A percentile compares a stretch with the other conserved stretches of the same genome.
phyloP scores from a whole-genome alignment of 306 rosid species.

The Nissolia schottii region DNA sequence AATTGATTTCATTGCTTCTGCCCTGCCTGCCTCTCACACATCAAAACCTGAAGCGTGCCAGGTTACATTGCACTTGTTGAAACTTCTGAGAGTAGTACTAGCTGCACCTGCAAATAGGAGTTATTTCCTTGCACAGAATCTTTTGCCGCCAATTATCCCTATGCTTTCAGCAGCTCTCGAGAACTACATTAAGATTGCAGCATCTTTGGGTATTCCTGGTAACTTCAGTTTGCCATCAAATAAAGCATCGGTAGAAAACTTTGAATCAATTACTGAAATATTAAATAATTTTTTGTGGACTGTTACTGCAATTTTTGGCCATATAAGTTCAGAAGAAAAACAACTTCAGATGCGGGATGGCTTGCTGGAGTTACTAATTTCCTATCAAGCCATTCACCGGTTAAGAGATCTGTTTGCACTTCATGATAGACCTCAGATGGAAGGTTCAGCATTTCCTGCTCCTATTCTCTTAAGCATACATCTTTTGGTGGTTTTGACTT shows the following conservation, averaged over 20 bases:
- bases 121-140: constrained; percentile 88
- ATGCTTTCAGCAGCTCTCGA: constrained; percentile 96
- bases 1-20: constrained; percentile 95
- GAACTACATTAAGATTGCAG: constrained; percentile 92
- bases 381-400: constrained; percentile 90
- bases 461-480: constrained; percentile 76
- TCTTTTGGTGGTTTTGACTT: constrained; percentile 80
- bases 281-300: constrained; percentile 85
- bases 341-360: constrained; percentile 96
- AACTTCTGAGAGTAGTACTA: constrained; percentile 77
- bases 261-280: constrained; percentile 78
- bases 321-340: constrained; percentile 67
- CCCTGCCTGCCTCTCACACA: constrained; percentile 95
- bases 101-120: constrained; percentile 78
- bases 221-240: constrained; percentile 53
- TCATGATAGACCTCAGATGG: constrained; percentile 97
- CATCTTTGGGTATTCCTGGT: constrained; percentile 69
- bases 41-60: constrained; percentile 97
- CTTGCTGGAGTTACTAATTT: constrained; percentile 78
- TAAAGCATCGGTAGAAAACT: constrained; percentile 79
- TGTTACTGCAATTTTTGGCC: constrained; percentile 72
- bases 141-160: constrained; percentile 90
- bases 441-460: constrained; percentile 85
- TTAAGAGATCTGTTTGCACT: constrained; percentile 96
- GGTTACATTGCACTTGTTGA: constrained; percentile 77